Evolutionary conservation across 2,329 filamentous ascomycete species (phyloP).

Genomic region (Chrysosporium keratinophilum): DNA sequence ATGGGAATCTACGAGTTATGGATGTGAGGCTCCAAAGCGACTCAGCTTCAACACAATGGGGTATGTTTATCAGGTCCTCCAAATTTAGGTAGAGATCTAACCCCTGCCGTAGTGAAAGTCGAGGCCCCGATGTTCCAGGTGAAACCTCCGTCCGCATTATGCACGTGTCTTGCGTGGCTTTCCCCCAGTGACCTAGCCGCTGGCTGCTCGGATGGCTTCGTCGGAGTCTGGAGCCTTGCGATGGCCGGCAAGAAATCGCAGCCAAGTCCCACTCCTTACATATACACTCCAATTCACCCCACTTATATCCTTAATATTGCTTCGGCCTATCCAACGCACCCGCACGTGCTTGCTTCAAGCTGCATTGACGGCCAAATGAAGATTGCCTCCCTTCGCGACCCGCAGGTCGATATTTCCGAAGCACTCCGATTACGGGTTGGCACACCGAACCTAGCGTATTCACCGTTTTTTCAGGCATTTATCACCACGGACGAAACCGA

Average conservation of each 20-base stretch:
- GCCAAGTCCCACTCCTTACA: constrained; percentile 24
- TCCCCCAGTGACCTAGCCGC: constrained; percentile 46
- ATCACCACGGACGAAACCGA: constrained; percentile 47
- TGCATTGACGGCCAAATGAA: constrained; percentile 46
- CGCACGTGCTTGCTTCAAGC: constrained; percentile 43
- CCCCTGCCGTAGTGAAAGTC: constrained; percentile 30
- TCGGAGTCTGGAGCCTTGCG: constrained; percentile 45
- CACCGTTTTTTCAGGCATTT: constrained; percentile 46
- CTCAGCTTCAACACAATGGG: constrained; percentile 24
- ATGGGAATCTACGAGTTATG: constrained; percentile 47
- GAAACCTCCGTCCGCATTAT: constrained; percentile 43
- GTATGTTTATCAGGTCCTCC: constrained; percentile 8
- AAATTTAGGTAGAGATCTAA: constrained; percentile 7
- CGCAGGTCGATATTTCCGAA: constrained; percentile 36
- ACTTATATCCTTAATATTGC: constrained; percentile 32
- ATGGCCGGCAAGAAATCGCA: constrained; percentile 14
- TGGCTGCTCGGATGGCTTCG: constrained; percentile 47
- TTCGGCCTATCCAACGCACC: constrained; percentile 45
- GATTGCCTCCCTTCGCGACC: constrained; percentile 46
- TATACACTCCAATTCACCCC: constrained; percentile 30
- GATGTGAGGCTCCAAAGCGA: constrained; percentile 36
- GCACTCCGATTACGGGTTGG: constrained; percentile 43
- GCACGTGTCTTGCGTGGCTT: constrained; percentile 48
- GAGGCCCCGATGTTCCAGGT: constrained; percentile 42
- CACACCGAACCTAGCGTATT: constrained; percentile 42